Percentiles rank a stretch among this genome's conserved stretches.
Evolutionary conservation across 106 monocot species (phyloP).

Genomic region (Cymbidium sinense): DNA sequence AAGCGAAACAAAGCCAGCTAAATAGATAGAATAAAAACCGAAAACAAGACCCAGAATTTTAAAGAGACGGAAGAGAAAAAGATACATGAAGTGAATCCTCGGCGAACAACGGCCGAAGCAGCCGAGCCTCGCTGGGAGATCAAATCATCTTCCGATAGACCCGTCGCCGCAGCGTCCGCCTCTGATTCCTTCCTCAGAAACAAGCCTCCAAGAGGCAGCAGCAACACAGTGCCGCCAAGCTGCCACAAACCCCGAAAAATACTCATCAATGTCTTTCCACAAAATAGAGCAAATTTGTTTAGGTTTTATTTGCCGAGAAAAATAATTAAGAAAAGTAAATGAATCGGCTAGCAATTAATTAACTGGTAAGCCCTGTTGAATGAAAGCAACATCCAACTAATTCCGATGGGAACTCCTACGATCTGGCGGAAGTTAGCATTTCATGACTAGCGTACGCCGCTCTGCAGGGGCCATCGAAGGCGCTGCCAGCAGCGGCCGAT

Average conservation of each 20-base stretch:
- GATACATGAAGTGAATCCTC: background rate
- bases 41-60: background rate
- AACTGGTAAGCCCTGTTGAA: background rate
- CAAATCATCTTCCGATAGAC: background rate
- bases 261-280: background rate
- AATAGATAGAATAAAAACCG: background rate
- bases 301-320: background rate
- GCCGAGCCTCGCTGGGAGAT: background rate
- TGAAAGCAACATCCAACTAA: background rate
- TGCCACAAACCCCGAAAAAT: slow-evolving; percentile 11
- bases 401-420: background rate
- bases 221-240: slow-evolving; percentile 59
- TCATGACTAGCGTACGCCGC: background rate
- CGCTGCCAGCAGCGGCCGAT: background rate
- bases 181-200: slow-evolving; percentile 16
- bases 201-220: slow-evolving; percentile 66
- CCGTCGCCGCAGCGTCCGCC: background rate
- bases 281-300: background rate
- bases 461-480: background rate
- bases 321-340: background rate
- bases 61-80: background rate
- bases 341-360: background rate
- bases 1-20: background rate
- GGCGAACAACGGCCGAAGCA: background rate
- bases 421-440: background rate